Evolutionary conservation across 192 early-diverging fungal genomes (phyloP), one percentile per base, ranked within the genome.

Genomic region (Coemansia sp.): DNA sequence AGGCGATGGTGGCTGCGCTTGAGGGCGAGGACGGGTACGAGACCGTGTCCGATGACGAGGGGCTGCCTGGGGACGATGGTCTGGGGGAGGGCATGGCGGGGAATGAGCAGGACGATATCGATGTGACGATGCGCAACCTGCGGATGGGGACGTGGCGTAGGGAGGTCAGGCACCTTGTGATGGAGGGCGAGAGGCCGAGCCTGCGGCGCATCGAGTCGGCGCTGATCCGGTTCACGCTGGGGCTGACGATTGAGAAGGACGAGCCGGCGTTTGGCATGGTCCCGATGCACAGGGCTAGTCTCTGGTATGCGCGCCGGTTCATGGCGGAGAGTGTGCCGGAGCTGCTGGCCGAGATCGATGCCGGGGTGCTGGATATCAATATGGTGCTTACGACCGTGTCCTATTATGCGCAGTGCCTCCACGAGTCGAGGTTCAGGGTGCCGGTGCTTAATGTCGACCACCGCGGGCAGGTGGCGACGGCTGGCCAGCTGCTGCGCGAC

Each of bases 381-480:
- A 56, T 39, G 34, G 18, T 81, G 26, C 23, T 68, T 0, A 2
- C n/a, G 3, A 46, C 64, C 2, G 70, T 70, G 46, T 69, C 78
- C 20, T 81, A 66, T 37, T 81, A 76, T 21, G 64, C 69, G 23
- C 78, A 81, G 70, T 31, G 59, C n/a, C 37, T 64, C 9, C 64
- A 72, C 42, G 78, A 81, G 70, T 58, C 72, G 39, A 38, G 46
- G 57, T 75, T 81, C 28, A 10, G 31, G 8, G 20, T 36, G 39
- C 63, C 67, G 9, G 60, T 71, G 11, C 20, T 55, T 35, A 38
- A 56, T 24, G 66, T 76, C 35, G 67, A 81, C 31, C 78, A 81
- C 33, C 73, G 70, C 18, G 78, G 78, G 5, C 69, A 73, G 61
- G 31, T 38, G 14, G 24, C 59, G 7, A 62, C 40, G 20, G 69